These are phyloP conservation scores for Chondrus crispus DNA, from an alignment of 23 red algal species.

Conservation along the genomic window DNA sequence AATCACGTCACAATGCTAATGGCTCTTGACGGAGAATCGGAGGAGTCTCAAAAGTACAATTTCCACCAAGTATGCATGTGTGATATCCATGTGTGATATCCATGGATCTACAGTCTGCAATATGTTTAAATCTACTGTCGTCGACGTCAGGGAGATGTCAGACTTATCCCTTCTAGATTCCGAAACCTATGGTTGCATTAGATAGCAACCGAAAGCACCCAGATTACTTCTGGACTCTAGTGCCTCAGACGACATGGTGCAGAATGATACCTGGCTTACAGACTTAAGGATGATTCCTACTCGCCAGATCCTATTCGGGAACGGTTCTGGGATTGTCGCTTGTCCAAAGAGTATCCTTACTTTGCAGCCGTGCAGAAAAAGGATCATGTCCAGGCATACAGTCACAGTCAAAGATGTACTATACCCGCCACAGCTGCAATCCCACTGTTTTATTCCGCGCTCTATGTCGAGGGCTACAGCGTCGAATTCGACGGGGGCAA, in stretches of 20 bases:
- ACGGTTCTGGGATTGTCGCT: not conserved
- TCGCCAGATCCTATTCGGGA: not conserved
- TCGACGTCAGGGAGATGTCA: not conserved
- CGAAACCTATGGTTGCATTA: not conserved
- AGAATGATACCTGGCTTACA: not conserved
- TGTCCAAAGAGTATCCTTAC: not conserved
- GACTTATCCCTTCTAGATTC: not conserved
- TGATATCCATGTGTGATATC: no score
- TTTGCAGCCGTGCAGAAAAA: not conserved
- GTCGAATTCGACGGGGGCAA: not conserved
- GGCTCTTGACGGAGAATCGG: not conserved
- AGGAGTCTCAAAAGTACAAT: no score
- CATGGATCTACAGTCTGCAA: not conserved
- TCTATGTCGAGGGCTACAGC: not conserved
- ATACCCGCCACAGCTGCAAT: not conserved
- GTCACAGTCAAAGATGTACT: not conserved
- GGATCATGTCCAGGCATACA: not conserved
- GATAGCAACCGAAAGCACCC: not conserved
- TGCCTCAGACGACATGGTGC: not conserved
- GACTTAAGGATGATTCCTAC: not conserved
- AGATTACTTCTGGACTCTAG: not conserved
- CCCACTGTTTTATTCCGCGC: slow-evolving; percentile 10
- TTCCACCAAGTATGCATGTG: no score
- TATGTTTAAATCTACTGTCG: not conserved
- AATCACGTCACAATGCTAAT: not conserved